phyloP scores from a whole-genome alignment of 345 rosid species.

The Abelmoschus esculentus region DNA sequence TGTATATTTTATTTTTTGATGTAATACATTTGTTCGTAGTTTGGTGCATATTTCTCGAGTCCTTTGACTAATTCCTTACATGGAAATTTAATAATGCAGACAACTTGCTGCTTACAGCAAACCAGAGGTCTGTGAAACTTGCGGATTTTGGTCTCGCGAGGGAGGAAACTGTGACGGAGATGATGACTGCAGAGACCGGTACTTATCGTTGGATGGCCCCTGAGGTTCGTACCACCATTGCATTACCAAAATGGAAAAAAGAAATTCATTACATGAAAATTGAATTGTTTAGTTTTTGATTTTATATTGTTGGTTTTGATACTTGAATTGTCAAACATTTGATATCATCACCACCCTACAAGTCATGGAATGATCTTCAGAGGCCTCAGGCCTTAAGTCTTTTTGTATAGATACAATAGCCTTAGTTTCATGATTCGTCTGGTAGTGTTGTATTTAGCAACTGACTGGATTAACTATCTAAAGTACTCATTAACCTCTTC shows the following conservation, averaged over 20 bases:
- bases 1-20: not conserved
- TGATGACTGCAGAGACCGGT: conserved; percentile 99
- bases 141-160: conserved; percentile 99
- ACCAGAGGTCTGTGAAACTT: conserved; percentile 74
- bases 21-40: not conserved
- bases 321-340: not conserved
- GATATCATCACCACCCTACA: not conserved
- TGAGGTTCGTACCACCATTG: conserved; percentile 47
- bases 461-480: not conserved
- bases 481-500: not conserved
- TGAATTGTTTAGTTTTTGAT: not conserved
- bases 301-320: not conserved
- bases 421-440: not conserved
- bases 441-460: not conserved
- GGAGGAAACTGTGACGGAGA: conserved; percentile 94
- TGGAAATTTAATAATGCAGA: conserved; percentile 39
- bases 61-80: conserved; percentile 1
- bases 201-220: conserved; percentile 99
- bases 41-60: not conserved
- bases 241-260: not conserved
- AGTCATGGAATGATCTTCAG: not conserved
- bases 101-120: conserved; percentile 78
- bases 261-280: not conserved
- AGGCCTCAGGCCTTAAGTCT: not conserved
- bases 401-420: not conserved